Evolutionary conservation across 2,329 filamentous ascomycete genomes (phyloP).

Genomic region (Phyllosticta citrichinensis): DNA sequence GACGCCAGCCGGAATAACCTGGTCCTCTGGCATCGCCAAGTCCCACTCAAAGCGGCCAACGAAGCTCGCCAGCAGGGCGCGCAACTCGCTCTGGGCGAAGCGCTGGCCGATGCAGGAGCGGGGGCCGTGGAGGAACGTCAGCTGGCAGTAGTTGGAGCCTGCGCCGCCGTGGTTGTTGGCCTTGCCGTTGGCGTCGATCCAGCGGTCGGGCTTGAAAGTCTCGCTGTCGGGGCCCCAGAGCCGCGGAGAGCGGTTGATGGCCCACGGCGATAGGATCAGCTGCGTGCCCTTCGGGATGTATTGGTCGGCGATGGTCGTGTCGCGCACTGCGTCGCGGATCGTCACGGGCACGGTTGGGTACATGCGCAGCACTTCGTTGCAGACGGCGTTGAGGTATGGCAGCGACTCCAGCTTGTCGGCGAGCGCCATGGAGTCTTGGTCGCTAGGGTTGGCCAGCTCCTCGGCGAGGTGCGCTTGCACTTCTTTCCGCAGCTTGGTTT

Average conservation of each 20-base stretch:
- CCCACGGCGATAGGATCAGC: constrained; percentile 30
- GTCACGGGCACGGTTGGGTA: constrained; percentile 29
- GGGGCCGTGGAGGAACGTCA: constrained; percentile 36
- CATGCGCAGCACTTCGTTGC: constrained; percentile 32
- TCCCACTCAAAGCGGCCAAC: constrained; percentile 24
- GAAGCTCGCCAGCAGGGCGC: constrained; percentile 26
- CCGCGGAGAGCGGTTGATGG: constrained; percentile 31
- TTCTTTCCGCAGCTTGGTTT: constrained; percentile 58
- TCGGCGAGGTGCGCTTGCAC: constrained; percentile 51
- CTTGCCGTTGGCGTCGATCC: constrained; percentile 31
- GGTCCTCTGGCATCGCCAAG: constrained; percentile 23
- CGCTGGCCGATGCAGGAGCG: constrained; percentile 30
- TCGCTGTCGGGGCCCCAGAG: constrained; percentile 35
- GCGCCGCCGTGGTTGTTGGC: constrained; percentile 28
- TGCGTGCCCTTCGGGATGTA: constrained; percentile 31
- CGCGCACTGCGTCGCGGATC: constrained; percentile 21
- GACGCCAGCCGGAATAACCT: constrained; percentile 23
- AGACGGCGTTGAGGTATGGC: constrained; percentile 37
- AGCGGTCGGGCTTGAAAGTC: constrained; percentile 35
- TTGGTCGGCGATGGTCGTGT: constrained; percentile 24
- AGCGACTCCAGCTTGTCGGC: constrained; percentile 32
- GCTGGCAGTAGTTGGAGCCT: constrained; percentile 29
- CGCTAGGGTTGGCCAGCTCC: constrained; percentile 15
- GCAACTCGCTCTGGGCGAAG: constrained; percentile 29
- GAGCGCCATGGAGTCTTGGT: constrained; percentile 13